phyloP scores from a whole-genome alignment of 2,329 filamentous ascomycete genomes.

The Plenodomus lindquistii region DNA sequence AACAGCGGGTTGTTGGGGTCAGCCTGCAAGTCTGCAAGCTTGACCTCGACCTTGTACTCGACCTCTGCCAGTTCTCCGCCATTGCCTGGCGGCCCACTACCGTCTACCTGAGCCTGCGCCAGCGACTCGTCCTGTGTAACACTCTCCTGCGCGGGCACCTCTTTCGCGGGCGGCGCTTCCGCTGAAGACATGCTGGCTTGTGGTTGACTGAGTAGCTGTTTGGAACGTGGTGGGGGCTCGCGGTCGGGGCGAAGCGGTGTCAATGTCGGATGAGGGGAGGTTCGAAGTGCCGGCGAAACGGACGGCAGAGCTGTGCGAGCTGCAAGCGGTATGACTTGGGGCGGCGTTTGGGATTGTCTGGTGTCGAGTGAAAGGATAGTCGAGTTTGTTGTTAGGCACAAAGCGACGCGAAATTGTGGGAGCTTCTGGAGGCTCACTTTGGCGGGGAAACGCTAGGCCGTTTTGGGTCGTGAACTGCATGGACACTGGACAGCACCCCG shows the following conservation, averaged over 20 bases:
- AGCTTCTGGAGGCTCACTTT: slow-evolving; percentile 25
- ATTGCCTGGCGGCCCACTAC: slow-evolving; percentile 47
- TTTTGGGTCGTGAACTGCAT: slow-evolving; percentile 25
- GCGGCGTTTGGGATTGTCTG: neutral
- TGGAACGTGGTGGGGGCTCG: neutral
- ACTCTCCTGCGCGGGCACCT: slow-evolving; percentile 2
- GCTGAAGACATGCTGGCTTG: slow-evolving; percentile 11
- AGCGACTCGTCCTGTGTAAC: slow-evolving; percentile 10
- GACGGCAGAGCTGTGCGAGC: neutral
- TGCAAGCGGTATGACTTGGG: neutral
- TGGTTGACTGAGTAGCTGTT: slow-evolving; percentile 3
- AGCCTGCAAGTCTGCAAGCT: slow-evolving; percentile 84
- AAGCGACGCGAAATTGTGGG: slow-evolving; percentile 20
- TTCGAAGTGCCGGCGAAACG: neutral
- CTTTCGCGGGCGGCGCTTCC: slow-evolving; percentile 6
- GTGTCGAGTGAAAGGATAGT: slow-evolving; percentile 4
- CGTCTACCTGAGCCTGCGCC: slow-evolving; percentile 49
- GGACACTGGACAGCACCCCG: too few relatives aligned
- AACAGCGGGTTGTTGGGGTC: slow-evolving; percentile 86
- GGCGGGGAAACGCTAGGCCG: slow-evolving; percentile 33
- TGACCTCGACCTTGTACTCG: slow-evolving; percentile 88
- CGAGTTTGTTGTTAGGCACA: slow-evolving; percentile 9
- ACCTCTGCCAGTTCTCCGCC: slow-evolving; percentile 64
- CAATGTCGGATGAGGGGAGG: neutral
- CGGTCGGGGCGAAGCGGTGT: neutral